These are phyloP conservation scores for Bipolaris sorokiniana DNA, from an alignment of 2,329 filamentous ascomycete genomes.

Conservation along the genomic window DNA sequence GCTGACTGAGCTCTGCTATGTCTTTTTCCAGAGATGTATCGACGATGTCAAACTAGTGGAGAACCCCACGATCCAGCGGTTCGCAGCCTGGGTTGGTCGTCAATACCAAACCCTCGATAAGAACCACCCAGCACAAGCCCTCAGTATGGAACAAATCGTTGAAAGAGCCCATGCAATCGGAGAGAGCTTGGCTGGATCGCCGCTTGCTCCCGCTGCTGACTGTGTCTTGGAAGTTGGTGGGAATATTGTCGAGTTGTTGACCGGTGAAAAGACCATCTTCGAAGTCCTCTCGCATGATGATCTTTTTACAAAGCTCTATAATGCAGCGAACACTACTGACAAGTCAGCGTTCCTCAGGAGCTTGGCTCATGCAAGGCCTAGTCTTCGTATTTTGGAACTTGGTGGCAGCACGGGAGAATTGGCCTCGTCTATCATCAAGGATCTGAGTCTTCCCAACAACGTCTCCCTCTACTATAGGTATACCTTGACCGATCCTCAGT, in stretches of 20 bases:
- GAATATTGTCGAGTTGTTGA: neutral
- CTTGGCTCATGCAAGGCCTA: conserved; percentile 10
- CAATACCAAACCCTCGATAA: neutral
- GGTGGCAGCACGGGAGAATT: conserved; percentile 4
- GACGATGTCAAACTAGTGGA: neutral
- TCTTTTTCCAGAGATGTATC: neutral
- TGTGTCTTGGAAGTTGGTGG: neutral
- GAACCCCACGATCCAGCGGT: neutral
- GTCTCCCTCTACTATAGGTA: neutral
- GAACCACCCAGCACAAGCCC: neutral
- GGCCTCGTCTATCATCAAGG: neutral
- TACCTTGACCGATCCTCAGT: conserved; percentile 6
- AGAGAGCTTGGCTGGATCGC: neutral
- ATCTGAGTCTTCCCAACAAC: neutral
- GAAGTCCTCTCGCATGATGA: neutral
- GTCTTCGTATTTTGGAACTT: conserved; percentile 10
- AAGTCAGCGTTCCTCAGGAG: neutral
- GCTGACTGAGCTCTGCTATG: neutral
- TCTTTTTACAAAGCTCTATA: neutral
- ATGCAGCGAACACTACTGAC: neutral
- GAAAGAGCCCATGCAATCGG: neutral
- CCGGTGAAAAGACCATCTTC: neutral
- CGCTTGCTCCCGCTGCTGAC: neutral
- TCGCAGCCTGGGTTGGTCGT: neutral
- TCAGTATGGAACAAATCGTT: neutral